Evolutionary conservation across 73 alveolate genomes (phyloP), one percentile per base, ranked within the genome.

Genomic region (Paramecium tetraurelia): DNA sequence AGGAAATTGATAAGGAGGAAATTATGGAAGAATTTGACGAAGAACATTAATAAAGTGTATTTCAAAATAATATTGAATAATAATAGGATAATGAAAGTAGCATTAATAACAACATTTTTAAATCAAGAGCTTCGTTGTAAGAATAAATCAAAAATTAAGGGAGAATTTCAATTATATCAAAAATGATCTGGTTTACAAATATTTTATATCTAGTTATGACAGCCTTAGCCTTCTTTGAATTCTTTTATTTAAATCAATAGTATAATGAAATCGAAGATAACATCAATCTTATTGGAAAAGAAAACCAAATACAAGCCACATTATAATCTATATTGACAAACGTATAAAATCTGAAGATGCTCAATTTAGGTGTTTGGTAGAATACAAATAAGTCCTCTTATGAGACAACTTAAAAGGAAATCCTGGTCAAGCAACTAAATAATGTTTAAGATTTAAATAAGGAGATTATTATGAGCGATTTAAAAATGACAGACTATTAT

Each of bases 1-100:
- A 80, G 22, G 90, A 80, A 80, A 22, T 80, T 2, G 90, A 80
- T 20, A 80, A 80, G 24, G 90, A 80, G 27, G 90, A 80, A 41
- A 24, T 24, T 20, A 48, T 44, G 58, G 90, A 80, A 80, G 90
- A 80, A 44, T 22, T 80, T 43, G 90, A 80, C 16, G 75, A 80
- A 24, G 90, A 80, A 80, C 76, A 80, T 22, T n/a, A 80, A 14
- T 11, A 80, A 48, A 80, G 90, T 48, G 75, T 80, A 20, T 80
- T 80, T 46, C 21, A 44, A 35, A 80, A 80, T 80, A 80, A 80
- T 44, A 80, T 80, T 46, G 50, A 41, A 44, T 31, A n/a, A 24
- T 14, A 80, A 31, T 11, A 80, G 3, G 70, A 80, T 1, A 46
- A 80, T 41, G 72, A 80, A 16, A 63, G 90, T 43, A 27, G 31